Evolutionary conservation across 352 stramenopile genomes (phyloP).

Genomic region (Peronospora farinosa): DNA sequence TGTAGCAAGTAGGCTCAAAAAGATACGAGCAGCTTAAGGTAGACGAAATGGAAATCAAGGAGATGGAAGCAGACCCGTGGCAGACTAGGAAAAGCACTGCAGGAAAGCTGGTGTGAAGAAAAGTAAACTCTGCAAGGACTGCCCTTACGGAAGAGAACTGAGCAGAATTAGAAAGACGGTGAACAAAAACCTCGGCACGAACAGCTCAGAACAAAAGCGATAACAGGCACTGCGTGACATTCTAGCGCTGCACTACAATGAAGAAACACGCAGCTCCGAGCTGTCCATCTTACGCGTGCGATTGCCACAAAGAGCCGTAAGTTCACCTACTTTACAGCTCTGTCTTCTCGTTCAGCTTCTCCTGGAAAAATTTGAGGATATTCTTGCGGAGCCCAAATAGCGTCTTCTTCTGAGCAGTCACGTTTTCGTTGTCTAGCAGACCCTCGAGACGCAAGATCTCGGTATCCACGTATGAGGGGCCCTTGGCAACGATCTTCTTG

Average conservation of each 20-base stretch:
- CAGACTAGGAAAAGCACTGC: not conserved
- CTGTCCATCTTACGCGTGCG: slow-evolving; percentile 10
- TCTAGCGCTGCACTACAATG: slow-evolving; percentile 9
- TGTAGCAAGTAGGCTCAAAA: slow-evolving; percentile 1
- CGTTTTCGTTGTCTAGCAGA: slow-evolving; percentile 76
- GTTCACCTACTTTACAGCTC: slow-evolving; percentile 27
- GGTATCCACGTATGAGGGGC: slow-evolving; percentile 67
- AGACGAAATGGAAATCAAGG: slow-evolving; percentile 10
- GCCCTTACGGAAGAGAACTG: slow-evolving; percentile 24
- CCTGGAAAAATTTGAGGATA: slow-evolving; percentile 75
- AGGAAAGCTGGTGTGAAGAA: too few relatives aligned
- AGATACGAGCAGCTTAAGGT: not conserved
- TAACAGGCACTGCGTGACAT: slow-evolving; percentile 20
- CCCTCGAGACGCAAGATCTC: slow-evolving; percentile 81
- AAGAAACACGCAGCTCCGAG: slow-evolving; percentile 6
- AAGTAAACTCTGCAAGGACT: not conserved
- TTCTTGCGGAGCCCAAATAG: slow-evolving; percentile 88
- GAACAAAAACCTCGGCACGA: slow-evolving; percentile 10
- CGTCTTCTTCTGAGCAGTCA: slow-evolving; percentile 83
- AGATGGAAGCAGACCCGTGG: slow-evolving; percentile 5
- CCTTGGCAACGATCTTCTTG: slow-evolving; percentile 88
- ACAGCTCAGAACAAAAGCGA: slow-evolving; percentile 4
- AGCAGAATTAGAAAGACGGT: slow-evolving; percentile 17
- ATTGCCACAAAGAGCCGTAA: slow-evolving; percentile 2
- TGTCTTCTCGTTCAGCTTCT: slow-evolving; percentile 39